These are phyloP conservation scores for Metschnikowia sp. DNA, from an alignment of 805 yeast species.

Conservation along the genomic window DNA sequence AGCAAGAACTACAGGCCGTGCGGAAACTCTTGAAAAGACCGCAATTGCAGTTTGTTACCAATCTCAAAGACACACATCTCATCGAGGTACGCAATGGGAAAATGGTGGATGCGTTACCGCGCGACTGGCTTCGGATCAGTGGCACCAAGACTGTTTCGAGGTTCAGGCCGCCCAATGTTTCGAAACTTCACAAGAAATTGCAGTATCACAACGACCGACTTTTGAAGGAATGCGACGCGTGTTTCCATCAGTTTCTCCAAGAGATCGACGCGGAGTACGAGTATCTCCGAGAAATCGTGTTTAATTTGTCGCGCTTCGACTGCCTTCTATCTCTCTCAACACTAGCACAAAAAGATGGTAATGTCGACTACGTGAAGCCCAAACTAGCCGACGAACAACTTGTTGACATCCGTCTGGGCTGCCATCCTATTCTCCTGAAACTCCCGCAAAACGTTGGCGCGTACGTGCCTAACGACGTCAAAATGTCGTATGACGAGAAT, in stretches of 20 bases:
- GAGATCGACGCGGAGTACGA: conserved; percentile 30
- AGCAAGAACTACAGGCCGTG: conserved; percentile 49
- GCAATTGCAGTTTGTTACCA: conserved; percentile 50
- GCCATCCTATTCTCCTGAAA: conserved; percentile 67
- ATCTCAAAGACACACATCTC: conserved; percentile 64
- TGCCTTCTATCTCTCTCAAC: conserved; percentile 16
- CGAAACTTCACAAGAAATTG: conserved; percentile 48
- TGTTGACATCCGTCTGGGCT: conserved; percentile 51
- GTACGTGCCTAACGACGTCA: conserved; percentile 67
- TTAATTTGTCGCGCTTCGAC: conserved; percentile 15
- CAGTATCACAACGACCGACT: conserved; percentile 61
- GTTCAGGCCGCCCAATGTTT: conserved; percentile 62
- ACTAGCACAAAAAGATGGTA: conserved; percentile 4
- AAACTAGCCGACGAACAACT: conserved; percentile 38
- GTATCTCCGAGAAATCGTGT: conserved; percentile 21
- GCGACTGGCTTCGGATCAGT: conserved; percentile 72
- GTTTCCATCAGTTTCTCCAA: conserved; percentile 41
- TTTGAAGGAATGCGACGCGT: conserved; percentile 42
- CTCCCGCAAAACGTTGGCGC: conserved; percentile 26
- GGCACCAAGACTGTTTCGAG: conserved; percentile 68
- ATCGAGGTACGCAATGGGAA: conserved; percentile 67
- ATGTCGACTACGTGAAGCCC: conserved; percentile 7
- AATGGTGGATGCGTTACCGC: conserved; percentile 57
- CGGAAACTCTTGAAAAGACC: conserved; percentile 52
- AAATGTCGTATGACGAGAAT: conserved; percentile 43